phyloP scores from a whole-genome alignment of 306 rosid species.

The Prunus davidiana region DNA sequence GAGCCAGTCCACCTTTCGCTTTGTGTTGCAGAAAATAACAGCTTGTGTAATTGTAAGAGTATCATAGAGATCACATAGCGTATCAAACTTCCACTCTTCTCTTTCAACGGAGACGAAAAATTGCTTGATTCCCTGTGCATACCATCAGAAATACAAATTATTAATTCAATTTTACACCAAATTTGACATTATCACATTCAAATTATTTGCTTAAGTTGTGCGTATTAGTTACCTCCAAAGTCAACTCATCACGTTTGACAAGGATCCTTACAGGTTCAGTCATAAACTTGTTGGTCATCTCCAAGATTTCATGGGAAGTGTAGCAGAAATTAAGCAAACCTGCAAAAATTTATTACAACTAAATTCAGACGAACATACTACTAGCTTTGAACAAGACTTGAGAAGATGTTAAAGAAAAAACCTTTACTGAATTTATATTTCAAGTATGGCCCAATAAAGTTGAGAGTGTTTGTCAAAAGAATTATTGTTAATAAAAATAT shows the following conservation, averaged over 20 bases:
- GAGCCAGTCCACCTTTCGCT: constrained; percentile 98
- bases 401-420: neutral
- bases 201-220: too few species aligned
- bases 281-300: constrained; percentile 95
- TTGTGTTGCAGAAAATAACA: constrained; percentile 95
- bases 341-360: constrained; percentile 23
- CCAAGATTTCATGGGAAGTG: constrained; percentile 99
- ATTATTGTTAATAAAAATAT: too few species aligned
- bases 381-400: neutral
- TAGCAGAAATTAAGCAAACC: constrained; percentile 96
- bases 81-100: constrained; percentile 98
- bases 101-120: constrained; percentile 95
- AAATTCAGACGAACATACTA: neutral
- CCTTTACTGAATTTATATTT: too few species aligned
- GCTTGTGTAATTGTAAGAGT: constrained; percentile 97
- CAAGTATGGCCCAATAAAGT: too few species aligned
- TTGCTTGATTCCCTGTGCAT: constrained; percentile 86
- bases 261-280: constrained; percentile 98
- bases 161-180: too few species aligned
- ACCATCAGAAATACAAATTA: constrained; percentile 8
- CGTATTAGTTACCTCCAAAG: constrained; percentile 66
- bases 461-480: too few species aligned
- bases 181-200: too few species aligned
- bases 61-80: constrained; percentile 95
- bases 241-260: constrained; percentile 98